Percentiles rank a stretch among this genome's conserved stretches.
Evolutionary conservation across 768 basidiomycete genomes (phyloP).

Genomic region (Podaxis carcinomalis): DNA sequence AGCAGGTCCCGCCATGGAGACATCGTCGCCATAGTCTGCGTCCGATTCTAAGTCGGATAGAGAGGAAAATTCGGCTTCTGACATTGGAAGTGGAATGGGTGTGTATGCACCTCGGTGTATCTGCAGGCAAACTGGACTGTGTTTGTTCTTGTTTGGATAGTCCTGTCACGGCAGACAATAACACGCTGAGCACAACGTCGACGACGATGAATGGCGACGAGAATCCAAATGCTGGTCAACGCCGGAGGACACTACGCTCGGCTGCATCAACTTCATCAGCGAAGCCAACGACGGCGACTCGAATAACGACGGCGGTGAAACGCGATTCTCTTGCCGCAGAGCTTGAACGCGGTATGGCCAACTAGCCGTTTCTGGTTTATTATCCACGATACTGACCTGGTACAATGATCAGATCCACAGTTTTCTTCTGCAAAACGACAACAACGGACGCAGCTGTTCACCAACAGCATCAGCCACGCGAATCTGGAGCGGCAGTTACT

Average conservation of each 20-base stretch:
- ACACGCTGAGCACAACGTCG: no score
- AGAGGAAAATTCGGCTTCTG: not conserved
- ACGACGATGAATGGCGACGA: not conserved
- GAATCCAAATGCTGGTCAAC: not conserved
- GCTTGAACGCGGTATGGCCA: conserved; percentile 51
- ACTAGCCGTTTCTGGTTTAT: not conserved
- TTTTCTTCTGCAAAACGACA: conserved; percentile 64
- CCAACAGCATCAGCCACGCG: conserved; percentile 56
- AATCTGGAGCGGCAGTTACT: conserved; percentile 66
- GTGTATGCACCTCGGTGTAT: no score
- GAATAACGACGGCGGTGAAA: conserved; percentile 36
- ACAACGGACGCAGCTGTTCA: conserved; percentile 60
- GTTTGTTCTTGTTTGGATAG: not conserved
- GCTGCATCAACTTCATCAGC: not conserved
- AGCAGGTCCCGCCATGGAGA: not conserved
- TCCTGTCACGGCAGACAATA: not conserved
- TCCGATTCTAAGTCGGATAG: not conserved
- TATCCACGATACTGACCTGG: not conserved
- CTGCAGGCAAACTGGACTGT: no score
- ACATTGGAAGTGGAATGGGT: not conserved
- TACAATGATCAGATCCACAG: conserved; percentile 47
- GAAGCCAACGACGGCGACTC: not conserved
- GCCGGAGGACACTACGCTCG: no score
- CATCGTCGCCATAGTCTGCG: not conserved
- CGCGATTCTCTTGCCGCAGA: conserved; percentile 67